Evolutionary conservation across 139 green algal genomes (phyloP).

Genomic region (Chlorella sp.): DNA sequence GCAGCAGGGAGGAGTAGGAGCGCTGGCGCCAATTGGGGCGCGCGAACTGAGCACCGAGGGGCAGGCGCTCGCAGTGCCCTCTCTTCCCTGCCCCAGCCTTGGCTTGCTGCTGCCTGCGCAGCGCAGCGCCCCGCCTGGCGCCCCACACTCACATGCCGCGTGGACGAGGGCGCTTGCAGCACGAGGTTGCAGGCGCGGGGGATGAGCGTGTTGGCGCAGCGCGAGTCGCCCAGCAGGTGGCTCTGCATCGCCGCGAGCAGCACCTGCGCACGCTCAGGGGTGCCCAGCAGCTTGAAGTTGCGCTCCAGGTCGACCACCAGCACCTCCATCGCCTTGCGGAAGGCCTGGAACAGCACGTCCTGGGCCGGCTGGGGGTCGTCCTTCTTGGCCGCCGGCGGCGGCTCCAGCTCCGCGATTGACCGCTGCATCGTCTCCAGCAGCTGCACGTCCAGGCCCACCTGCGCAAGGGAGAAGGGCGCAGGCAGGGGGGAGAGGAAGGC

Average conservation of each 20-base stretch:
- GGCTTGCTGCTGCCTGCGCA: no score
- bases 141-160: slow-evolving; percentile 58
- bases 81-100: no score
- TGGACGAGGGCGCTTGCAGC: slow-evolving; percentile 60
- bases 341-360: slow-evolving; percentile 63
- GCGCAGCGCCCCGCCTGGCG: no score
- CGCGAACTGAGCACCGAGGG: no score
- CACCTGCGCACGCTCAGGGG: slow-evolving; percentile 71
- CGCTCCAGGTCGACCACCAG: slow-evolving; percentile 72
- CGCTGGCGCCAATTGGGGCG: no score
- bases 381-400: slow-evolving; percentile 55
- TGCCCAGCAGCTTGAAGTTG: slow-evolving; percentile 76
- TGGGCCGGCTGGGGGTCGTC: slow-evolving; percentile 61
- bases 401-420: slow-evolving; percentile 68
- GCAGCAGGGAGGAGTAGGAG: background rate
- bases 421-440: slow-evolving; percentile 67
- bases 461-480: no score
- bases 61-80: no score
- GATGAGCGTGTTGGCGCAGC: slow-evolving; percentile 67
- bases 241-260: slow-evolving; percentile 80
- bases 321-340: slow-evolving; percentile 59
- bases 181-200: slow-evolving; percentile 76
- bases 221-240: slow-evolving; percentile 73
- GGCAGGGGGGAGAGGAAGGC: no score
- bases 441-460: slow-evolving; percentile 71